Evolutionary conservation across 352 stramenopile species (phyloP).

Genomic region (Pythium insidiosum): DNA sequence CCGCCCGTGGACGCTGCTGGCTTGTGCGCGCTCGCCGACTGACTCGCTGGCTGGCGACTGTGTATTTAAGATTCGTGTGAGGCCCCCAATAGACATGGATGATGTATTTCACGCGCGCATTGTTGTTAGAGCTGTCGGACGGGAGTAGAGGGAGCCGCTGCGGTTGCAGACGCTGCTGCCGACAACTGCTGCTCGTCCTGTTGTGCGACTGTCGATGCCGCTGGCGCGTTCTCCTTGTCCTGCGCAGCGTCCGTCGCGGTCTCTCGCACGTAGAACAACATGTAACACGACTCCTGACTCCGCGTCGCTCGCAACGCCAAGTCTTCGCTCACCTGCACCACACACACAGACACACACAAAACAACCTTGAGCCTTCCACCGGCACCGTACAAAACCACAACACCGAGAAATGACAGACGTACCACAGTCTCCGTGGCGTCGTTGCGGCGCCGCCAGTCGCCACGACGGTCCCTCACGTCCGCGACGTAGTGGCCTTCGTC

Average conservation of each 20-base stretch:
- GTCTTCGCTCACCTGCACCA: conserved; percentile 61
- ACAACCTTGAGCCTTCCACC: background rate
- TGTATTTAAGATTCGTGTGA: too few relatives aligned
- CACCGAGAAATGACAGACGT: conserved; percentile 6
- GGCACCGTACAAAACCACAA: background rate
- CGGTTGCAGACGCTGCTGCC: background rate
- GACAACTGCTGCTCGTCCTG: too few relatives aligned
- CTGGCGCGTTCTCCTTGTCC: conserved; percentile 61
- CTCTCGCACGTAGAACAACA: conserved; percentile 77
- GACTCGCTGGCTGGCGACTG: too few relatives aligned
- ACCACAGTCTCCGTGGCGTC: conserved; percentile 77
- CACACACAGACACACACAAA: background rate
- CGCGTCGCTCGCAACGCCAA: conserved; percentile 62
- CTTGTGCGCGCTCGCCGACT: too few relatives aligned
- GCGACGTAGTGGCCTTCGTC: conserved; percentile 83
- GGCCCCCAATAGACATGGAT: too few relatives aligned
- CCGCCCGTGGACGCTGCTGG: too few relatives aligned
- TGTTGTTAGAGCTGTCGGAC: too few relatives aligned
- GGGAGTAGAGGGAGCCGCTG: too few relatives aligned
- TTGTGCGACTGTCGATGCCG: background rate
- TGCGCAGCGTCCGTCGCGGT: conserved; percentile 7
- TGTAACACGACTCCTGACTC: conserved; percentile 82
- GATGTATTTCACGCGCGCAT: too few relatives aligned
- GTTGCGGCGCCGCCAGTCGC: conserved; percentile 69
- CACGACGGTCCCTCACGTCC: conserved; percentile 46